These are phyloP conservation scores for Cytidiella melzeri DNA, from an alignment of 768 basidiomycete species.

Conservation along the genomic window DNA sequence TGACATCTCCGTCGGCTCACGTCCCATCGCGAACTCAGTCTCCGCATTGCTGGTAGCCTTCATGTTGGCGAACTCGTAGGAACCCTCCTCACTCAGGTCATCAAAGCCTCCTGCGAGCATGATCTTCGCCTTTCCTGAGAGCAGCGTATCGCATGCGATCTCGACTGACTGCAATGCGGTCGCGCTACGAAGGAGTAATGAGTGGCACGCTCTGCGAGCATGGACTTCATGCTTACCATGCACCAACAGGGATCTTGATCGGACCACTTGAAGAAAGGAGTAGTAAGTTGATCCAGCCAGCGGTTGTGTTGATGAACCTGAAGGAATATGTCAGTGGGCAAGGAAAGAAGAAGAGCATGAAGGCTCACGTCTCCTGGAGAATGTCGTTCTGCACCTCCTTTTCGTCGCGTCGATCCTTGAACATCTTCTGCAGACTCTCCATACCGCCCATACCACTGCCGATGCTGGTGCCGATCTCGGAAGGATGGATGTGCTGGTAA, in stretches of 20 bases:
- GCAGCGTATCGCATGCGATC: conserved; percentile 93
- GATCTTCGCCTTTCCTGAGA: conserved; percentile 95
- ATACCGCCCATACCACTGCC: conserved; percentile 99
- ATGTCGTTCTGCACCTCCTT: conserved; percentile 98
- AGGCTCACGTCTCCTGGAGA: conserved; percentile 89
- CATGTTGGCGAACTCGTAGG: conserved; percentile 99
- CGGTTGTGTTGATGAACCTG: conserved; percentile 98
- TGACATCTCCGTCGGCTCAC: conserved; percentile 98
- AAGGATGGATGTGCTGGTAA: conserved; percentile 94
- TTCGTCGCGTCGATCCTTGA: conserved; percentile 97
- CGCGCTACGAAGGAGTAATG: conserved; percentile 47
- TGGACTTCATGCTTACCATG: conserved; percentile 59
- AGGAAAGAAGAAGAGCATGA: background rate
- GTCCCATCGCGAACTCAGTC: conserved; percentile 97
- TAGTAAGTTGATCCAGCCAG: conserved; percentile 95
- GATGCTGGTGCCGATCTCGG: conserved; percentile 89
- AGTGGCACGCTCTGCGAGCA: background rate
- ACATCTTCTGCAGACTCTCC: conserved; percentile 89
- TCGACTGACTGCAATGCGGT: conserved; percentile 97
- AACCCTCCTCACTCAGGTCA: conserved; percentile 96
- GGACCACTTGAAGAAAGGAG: conserved; percentile 95
- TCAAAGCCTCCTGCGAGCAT: conserved; percentile 99
- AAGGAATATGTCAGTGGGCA: background rate
- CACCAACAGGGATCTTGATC: conserved; percentile 98
- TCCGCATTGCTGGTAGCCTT: conserved; percentile 97